Percentiles rank a stretch among this genome's conserved stretches.
phyloP scores from a whole-genome alignment of 225 moss, liverwort and hornwort genomes.

The Lunularia cruciata region DNA sequence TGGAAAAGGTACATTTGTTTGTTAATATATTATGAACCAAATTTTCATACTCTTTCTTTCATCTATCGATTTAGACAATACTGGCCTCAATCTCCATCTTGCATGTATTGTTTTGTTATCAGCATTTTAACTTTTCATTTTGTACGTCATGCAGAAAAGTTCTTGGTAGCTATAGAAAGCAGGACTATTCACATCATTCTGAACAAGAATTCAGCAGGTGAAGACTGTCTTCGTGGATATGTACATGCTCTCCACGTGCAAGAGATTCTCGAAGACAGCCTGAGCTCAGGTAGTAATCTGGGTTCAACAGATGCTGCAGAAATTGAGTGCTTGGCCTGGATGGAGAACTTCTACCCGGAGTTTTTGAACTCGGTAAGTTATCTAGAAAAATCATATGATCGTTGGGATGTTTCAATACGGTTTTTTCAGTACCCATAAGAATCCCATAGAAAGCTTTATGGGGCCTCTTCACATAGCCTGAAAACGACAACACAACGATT shows the following conservation, averaged over 20 bases:
- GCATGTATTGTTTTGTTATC: no score
- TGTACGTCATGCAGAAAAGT: constrained; percentile 54
- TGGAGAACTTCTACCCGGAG: constrained; percentile 49
- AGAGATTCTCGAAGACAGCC: constrained; percentile 45
- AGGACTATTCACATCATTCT: constrained; percentile 65
- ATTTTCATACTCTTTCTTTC: no score
- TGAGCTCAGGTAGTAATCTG: constrained; percentile 20
- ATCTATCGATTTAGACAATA: no score
- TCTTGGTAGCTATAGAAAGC: constrained; percentile 53
- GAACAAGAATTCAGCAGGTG: constrained; percentile 52
- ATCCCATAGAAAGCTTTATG: not conserved
- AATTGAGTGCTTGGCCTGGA: constrained; percentile 61
- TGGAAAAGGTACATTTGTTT: constrained; percentile 40
- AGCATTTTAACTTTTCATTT: not conserved
- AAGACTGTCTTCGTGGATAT: constrained; percentile 70
- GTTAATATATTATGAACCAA: no score
- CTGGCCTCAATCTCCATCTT: not conserved
- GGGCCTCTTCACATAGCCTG: no score
- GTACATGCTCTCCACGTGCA: constrained; percentile 69
- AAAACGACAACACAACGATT: no score
- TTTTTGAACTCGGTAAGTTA: constrained; percentile 67
- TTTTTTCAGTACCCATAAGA: not conserved
- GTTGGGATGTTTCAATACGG: not conserved
- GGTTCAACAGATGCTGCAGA: constrained; percentile 43
- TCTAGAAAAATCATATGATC: not conserved